phyloP scores from a whole-genome alignment of 2,329 filamentous ascomycete genomes.

The Xylariaceae sp. region DNA sequence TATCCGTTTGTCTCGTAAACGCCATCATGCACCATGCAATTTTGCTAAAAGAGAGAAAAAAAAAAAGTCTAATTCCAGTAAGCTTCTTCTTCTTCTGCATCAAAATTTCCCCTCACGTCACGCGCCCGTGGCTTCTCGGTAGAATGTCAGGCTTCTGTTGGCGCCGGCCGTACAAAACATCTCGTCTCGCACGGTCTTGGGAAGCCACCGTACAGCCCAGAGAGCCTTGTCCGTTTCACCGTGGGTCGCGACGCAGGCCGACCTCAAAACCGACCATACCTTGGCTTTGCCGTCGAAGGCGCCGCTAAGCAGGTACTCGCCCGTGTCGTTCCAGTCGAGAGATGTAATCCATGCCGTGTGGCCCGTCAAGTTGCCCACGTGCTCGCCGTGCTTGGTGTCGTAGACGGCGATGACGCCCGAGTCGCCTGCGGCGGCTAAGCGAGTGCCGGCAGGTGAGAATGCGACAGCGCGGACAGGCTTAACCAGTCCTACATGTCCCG shows the following conservation, averaged over 20 bases:
- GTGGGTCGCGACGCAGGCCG: conserved; percentile 84
- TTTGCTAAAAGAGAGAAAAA: neutral
- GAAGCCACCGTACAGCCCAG: conserved; percentile 81
- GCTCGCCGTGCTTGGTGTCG: conserved; percentile 86
- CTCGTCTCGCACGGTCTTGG: conserved; percentile 61
- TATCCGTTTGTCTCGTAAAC: conserved; percentile 21
- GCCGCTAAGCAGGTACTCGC: conserved; percentile 83
- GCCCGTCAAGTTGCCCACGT: conserved; percentile 68
- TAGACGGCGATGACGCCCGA: conserved; percentile 85
- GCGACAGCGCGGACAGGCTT: conserved; percentile 79
- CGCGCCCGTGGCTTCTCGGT: conserved; percentile 72
- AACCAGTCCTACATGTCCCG: conserved; percentile 57
- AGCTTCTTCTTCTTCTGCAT: neutral
- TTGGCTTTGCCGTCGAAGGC: conserved; percentile 92
- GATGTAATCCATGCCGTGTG: conserved; percentile 85
- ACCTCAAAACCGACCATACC: conserved; percentile 85
- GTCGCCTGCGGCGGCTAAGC: conserved; percentile 86
- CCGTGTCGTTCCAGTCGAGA: conserved; percentile 87
- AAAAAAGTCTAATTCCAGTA: neutral
- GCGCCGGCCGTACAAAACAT: conserved; percentile 76
- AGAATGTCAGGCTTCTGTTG: conserved; percentile 71
- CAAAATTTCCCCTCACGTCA: neutral
- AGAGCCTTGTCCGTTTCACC: conserved; percentile 81
- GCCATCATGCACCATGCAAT: conserved; percentile 18
- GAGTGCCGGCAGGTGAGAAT: conserved; percentile 79